Conservation (phyloP, 441 rosid genomes). For the Erodium trifolium region DNA sequence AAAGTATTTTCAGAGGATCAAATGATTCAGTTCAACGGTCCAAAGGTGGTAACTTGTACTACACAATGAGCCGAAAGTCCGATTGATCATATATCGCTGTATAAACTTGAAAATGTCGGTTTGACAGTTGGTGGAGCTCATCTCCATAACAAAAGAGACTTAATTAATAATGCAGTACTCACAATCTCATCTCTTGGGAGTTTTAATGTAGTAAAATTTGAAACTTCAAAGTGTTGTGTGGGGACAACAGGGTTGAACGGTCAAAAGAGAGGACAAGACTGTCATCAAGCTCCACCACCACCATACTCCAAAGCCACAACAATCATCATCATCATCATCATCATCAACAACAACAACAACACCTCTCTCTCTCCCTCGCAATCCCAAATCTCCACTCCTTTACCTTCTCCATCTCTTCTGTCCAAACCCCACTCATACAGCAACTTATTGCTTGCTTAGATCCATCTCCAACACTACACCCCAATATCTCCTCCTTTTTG, state of each 20-base stretch:
- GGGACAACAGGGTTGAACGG: slow-evolving; percentile 1
- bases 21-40: too few species aligned
- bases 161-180: too few species aligned
- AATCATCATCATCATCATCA: not conserved
- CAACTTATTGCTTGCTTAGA: not conserved
- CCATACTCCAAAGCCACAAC: not conserved
- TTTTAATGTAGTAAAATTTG: not conserved
- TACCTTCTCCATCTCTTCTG: not conserved
- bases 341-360: not conserved
- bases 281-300: slow-evolving; percentile 14
- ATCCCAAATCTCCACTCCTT: not conserved
- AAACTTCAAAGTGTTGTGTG: not conserved
- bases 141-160: too few species aligned
- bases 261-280: slow-evolving; percentile 8
- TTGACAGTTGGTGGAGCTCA: not conserved
- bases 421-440: not conserved
- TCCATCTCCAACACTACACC: not conserved
- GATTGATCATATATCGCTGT: too few species aligned
- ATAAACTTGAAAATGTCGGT: not conserved
- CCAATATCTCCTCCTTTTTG: not conserved
- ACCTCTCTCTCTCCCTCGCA: not conserved
- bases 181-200: too few species aligned
- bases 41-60: too few species aligned
- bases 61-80: too few species aligned
- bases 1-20: too few species aligned